Conservation (phyloP, 805 yeast species). For the Schwanniomyces pseudopolymorphus region DNA sequence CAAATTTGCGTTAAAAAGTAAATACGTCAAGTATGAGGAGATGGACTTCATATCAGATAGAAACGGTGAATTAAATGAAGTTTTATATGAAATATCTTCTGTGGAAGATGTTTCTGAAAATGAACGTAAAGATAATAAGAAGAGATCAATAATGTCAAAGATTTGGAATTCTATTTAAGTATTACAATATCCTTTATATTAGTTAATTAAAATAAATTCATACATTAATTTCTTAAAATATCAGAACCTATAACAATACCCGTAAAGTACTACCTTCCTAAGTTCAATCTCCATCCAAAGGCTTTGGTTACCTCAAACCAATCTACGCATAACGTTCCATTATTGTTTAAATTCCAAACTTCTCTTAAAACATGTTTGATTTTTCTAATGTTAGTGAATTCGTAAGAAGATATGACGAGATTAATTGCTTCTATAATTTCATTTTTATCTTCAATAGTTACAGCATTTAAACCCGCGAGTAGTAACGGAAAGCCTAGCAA, state of each 20-base stretch:
- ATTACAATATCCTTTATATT: background rate
- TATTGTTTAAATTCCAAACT: slow-evolving; percentile 37
- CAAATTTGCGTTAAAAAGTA: slow-evolving; percentile 34
- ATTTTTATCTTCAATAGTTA: slow-evolving; percentile 4
- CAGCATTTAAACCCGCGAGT: slow-evolving; percentile 32
- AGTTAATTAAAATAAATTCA: background rate
- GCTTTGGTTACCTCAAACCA: slow-evolving; percentile 41
- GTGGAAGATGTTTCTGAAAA: background rate
- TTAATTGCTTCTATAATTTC: background rate
- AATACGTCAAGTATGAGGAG: slow-evolving; percentile 35
- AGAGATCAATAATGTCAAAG: background rate
- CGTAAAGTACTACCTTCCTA: slow-evolving; percentile 13
- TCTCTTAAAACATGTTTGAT: slow-evolving; percentile 36
- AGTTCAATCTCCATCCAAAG: slow-evolving; percentile 38
- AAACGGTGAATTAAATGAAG: background rate
- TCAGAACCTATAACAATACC: no score
- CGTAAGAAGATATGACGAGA: slow-evolving; percentile 15
- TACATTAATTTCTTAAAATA: no score
- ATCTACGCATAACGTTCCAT: slow-evolving; percentile 35
- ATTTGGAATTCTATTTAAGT: background rate
- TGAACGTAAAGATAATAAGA: background rate
- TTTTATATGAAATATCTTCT: background rate
- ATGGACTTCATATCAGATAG: slow-evolving; percentile 49
- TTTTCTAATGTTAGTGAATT: slow-evolving; percentile 32
- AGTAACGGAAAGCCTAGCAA: slow-evolving; percentile 42